Evolutionary conservation across 768 basidiomycete species (phyloP).

Genomic region (Lanmaoa rubissima): DNA sequence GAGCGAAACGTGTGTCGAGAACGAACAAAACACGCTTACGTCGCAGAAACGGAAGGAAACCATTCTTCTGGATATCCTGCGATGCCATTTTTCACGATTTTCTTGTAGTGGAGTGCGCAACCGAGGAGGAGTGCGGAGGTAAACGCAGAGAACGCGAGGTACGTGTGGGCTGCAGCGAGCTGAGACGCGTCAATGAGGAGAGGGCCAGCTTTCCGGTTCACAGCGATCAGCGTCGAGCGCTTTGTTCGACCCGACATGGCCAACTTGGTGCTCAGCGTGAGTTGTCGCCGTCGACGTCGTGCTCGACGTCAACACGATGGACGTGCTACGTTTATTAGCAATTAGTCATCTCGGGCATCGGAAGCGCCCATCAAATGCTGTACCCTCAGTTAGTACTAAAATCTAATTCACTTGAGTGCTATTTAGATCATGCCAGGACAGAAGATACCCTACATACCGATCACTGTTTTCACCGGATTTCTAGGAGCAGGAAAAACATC

Average conservation of each 20-base stretch:
- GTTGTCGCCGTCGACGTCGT: neutral
- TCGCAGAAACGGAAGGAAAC: constrained; percentile 88
- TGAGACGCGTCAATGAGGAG: constrained; percentile 45
- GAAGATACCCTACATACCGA: constrained; percentile 52
- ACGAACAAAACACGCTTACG: constrained; percentile 43
- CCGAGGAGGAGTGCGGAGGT: constrained; percentile 60
- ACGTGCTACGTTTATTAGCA: neutral
- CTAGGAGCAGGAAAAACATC: constrained; percentile 81
- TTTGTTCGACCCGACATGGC: constrained; percentile 22
- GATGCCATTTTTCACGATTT: constrained; percentile 82
- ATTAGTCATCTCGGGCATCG: neutral
- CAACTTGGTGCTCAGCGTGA: neutral
- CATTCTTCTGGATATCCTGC: constrained; percentile 85
- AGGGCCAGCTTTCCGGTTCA: constrained; percentile 7
- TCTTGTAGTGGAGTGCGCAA: constrained; percentile 70
- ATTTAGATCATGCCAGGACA: constrained; percentile 9
- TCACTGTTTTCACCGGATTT: constrained; percentile 96
- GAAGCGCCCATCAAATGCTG: neutral
- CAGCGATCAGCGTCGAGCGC: neutral
- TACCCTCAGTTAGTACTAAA: too few relatives aligned
- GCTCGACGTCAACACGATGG: neutral
- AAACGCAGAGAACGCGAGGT: constrained; percentile 66
- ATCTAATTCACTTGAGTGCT: neutral
- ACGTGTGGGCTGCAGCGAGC: constrained; percentile 64
- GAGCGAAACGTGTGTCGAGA: neutral